Evolutionary conservation across 768 basidiomycete species (phyloP).

Genomic region (Phylloporus scabripes): DNA sequence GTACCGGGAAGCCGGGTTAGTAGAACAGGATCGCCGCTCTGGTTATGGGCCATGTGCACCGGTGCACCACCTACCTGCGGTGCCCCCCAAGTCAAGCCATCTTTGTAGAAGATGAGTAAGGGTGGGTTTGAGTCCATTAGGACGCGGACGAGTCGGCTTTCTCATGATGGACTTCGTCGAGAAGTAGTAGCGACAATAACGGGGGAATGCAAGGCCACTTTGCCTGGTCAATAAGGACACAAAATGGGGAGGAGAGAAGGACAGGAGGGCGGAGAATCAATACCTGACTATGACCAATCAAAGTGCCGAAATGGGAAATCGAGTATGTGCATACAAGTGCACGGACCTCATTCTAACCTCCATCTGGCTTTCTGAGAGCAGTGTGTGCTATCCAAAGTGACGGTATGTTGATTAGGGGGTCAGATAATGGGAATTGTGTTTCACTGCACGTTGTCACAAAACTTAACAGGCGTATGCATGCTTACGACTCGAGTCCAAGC

Average conservation of each 20-base stretch:
- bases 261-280: neutral
- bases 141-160: neutral
- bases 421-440: too few relatives aligned
- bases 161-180: neutral
- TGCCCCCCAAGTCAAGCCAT: neutral
- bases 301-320: neutral
- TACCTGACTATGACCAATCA: neutral
- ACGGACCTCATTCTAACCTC: neutral
- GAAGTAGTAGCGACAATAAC: neutral
- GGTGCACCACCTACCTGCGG: neutral
- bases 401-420: too few relatives aligned
- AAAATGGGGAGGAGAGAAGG: neutral
- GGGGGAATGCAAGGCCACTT: neutral
- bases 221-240: neutral
- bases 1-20: too few relatives aligned
- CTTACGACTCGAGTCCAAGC: too few relatives aligned
- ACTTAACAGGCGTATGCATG: too few relatives aligned
- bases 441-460: too few relatives aligned
- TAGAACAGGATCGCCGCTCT: too few relatives aligned
- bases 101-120: neutral
- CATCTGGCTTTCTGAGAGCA: neutral
- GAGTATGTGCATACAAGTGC: neutral
- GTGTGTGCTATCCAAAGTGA: neutral
- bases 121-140: neutral
- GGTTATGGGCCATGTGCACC: too few relatives aligned